Evolutionary conservation across 495 filamentous ascomycete species (phyloP).

Genomic region (Aspergillus ellipticus): DNA sequence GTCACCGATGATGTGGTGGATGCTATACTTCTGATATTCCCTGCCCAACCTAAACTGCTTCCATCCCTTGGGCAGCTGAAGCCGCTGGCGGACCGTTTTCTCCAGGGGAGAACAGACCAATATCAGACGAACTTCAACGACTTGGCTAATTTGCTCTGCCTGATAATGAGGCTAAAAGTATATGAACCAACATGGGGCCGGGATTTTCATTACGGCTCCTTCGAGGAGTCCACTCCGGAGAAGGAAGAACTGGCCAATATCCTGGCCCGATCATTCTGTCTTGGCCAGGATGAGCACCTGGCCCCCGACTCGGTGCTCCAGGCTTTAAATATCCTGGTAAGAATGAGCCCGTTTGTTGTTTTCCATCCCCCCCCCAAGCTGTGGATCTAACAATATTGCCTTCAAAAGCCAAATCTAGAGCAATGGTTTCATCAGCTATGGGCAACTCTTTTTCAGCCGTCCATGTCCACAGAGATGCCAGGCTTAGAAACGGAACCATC

Average conservation of each 20-base stretch:
- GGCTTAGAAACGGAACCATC: neutral
- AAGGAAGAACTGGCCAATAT: neutral
- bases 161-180: neutral
- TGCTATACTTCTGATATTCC: neutral
- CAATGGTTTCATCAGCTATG: neutral
- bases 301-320: neutral
- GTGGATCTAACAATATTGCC: neutral
- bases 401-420: neutral
- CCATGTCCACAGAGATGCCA: neutral
- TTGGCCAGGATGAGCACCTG: neutral
- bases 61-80: neutral
- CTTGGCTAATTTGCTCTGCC: neutral
- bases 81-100: neutral
- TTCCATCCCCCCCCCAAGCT: neutral
- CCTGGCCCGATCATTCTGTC: neutral
- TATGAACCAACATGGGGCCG: neutral
- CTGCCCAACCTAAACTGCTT: neutral
- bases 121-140: neutral
- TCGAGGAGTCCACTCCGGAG: neutral
- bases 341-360: neutral
- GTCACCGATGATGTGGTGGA: neutral
- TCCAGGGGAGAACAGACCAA: neutral
- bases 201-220: neutral
- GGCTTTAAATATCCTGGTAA: neutral
- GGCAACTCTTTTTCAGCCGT: neutral